A percentile compares a stretch with the other conserved stretches of the same genome.
Conservation (phyloP, 2,329 filamentous ascomycete species). For the Zymoseptoria tritici region DNA sequence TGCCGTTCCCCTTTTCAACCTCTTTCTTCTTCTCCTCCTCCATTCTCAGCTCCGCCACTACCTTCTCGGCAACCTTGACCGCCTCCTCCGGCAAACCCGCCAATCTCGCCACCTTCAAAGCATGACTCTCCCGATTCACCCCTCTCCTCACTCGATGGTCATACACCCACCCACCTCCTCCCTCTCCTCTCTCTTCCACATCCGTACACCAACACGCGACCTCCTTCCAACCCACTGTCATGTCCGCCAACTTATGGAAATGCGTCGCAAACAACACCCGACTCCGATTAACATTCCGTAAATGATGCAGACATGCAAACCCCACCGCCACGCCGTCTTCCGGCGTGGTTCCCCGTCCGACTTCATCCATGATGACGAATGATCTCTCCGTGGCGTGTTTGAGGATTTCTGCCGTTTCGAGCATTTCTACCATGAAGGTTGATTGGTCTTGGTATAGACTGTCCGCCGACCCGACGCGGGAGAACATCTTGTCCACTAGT, state of each 20-base stretch:
- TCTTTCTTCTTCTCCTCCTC: not conserved
- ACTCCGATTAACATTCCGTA: slow-evolving; percentile 69
- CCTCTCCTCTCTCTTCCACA: slow-evolving; percentile 60
- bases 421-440: slow-evolving; percentile 99
- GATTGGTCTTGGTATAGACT: slow-evolving; percentile 92
- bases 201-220: slow-evolving; percentile 84
- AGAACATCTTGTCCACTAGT: slow-evolving; percentile 93
- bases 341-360: slow-evolving; percentile 87
- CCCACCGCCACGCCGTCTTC: slow-evolving; percentile 86
- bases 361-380: slow-evolving; percentile 96
- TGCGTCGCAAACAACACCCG: slow-evolving; percentile 89
- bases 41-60: slow-evolving; percentile 37
- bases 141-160: slow-evolving; percentile 74
- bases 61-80: slow-evolving; percentile 57
- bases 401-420: slow-evolving; percentile 87
- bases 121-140: slow-evolving; percentile 80
- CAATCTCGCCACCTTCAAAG: slow-evolving; percentile 84
- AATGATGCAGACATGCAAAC: slow-evolving; percentile 78
- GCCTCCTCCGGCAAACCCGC: slow-evolving; percentile 70
- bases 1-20: too few species aligned
- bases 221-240: slow-evolving; percentile 53
- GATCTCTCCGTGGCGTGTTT: slow-evolving; percentile 73
- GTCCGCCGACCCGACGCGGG: slow-evolving; percentile 78
- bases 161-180: slow-evolving; percentile 62
- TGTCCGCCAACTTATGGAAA: slow-evolving; percentile 77